phyloP scores from a whole-genome alignment of 352 stramenopile genomes.

The Phytophthora multivora region DNA sequence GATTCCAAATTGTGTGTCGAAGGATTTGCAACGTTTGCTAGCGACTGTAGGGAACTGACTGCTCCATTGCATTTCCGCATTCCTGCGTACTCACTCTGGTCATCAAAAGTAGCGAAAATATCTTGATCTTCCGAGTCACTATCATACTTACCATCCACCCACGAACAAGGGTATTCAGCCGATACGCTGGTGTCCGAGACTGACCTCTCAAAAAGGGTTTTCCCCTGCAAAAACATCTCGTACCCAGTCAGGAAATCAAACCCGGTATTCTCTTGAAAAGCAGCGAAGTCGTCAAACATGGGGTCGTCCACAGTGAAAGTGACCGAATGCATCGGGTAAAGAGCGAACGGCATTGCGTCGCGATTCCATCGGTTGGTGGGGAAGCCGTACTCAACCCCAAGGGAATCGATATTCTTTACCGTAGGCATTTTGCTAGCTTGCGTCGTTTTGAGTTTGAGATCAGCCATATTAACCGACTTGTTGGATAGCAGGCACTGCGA shows the following conservation, averaged over 20 bases:
- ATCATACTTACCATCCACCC: conserved; percentile 26
- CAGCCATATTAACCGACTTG: background rate
- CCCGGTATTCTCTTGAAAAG: conserved; percentile 15
- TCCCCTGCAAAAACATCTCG: conserved; percentile 50
- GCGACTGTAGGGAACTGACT: conserved; percentile 29
- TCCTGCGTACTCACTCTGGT: conserved; percentile 24
- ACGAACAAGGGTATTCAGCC: conserved; percentile 34
- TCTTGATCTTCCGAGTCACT: conserved; percentile 9
- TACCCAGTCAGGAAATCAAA: conserved; percentile 36
- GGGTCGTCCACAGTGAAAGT: conserved; percentile 17
- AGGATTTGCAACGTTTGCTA: conserved; percentile 28
- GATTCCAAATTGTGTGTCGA: conserved; percentile 32
- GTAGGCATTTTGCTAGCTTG: conserved; percentile 34
- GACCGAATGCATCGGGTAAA: conserved; percentile 10
- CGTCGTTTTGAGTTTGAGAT: conserved; percentile 10
- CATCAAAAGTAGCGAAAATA: conserved; percentile 18
- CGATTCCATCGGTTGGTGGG: conserved; percentile 43
- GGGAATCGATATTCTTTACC: conserved; percentile 35
- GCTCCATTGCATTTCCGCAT: conserved; percentile 39
- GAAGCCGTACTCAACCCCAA: conserved; percentile 40
- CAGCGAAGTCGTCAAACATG: background rate
- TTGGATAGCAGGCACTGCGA: conserved; percentile 33
- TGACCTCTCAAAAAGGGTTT: conserved; percentile 40
- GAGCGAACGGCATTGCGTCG: conserved; percentile 32
- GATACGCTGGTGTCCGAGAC: conserved; percentile 41